Percentiles rank a stretch among this genome's conserved stretches.
Conservation (phyloP, 2,329 filamentous ascomycete species). For the Graphiopsis chlorocephala region DNA sequence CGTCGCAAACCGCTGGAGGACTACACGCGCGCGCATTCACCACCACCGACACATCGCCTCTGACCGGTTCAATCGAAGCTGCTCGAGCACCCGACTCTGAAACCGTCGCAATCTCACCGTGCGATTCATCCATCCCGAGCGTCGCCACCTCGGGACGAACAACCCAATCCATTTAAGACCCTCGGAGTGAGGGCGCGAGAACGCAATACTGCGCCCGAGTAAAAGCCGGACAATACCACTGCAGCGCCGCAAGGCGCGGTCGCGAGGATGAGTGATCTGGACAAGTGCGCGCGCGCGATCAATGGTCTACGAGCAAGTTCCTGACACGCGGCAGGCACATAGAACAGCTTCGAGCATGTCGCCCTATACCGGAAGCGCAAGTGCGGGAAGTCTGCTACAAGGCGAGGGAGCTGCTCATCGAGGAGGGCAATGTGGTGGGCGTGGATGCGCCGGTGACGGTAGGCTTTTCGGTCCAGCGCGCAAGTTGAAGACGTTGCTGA, state of each 20-base stretch:
- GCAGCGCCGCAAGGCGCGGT: conserved; percentile 14
- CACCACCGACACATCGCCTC: background rate
- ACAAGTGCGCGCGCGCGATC: conserved; percentile 61
- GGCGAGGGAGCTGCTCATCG: conserved; percentile 89
- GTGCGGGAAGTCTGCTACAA: conserved; percentile 98
- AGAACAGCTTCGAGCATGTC: conserved; percentile 89
- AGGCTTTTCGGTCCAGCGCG: conserved; percentile 33
- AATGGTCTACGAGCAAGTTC: conserved; percentile 14
- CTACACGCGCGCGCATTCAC: background rate
- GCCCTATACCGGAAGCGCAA: conserved; percentile 90
- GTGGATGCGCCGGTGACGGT: conserved; percentile 93
- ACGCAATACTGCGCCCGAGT: background rate
- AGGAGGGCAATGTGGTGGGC: conserved; percentile 95
- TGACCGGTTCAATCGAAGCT: background rate
- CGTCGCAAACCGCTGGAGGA: background rate
- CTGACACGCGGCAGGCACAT: conserved; percentile 67
- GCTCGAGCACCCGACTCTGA: background rate
- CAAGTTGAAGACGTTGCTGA: conserved; percentile 1
- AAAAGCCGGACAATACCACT: background rate
- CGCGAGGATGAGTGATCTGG: conserved; percentile 81
- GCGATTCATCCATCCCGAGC: background rate
- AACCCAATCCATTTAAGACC: background rate
- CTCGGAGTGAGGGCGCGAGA: background rate
- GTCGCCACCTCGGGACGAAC: background rate
- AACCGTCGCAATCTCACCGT: background rate